Base-by-base conservation (phyloP, 1,139 yeast genomes). In the Zygosaccharomyces pseudobailii region DNA sequence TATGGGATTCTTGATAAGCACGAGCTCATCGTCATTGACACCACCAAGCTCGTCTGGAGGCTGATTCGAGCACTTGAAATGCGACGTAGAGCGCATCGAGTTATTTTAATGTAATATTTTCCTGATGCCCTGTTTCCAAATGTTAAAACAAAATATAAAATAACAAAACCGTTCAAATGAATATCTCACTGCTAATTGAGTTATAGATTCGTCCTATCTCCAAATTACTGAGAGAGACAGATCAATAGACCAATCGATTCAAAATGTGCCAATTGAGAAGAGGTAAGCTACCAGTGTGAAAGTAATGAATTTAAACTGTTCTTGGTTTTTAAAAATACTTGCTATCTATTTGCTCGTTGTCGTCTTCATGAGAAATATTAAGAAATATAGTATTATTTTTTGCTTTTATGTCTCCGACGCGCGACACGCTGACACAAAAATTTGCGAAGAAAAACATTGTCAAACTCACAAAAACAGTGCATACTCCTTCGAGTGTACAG, bases 341-440 rank as follows among this genome's bases (percentile, higher is more conserved):
- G 17, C 17, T 13, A 13, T 1, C 1, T 13, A 13, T 2, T 13
- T 13, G 17, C 17, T 13, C 17, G 17, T 13, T 13, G 17, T 13
- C 17, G 17, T 13, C 17, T 13, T 13, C 17, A 13, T 13, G 17
- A 13, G 17, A 27, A 27, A 7, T 27, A 27, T 9, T 4, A 27
- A 7, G 30, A 27, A 30, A 30, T 19, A 24, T 24, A 24, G 27
- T 24, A 6, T 36, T 36, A 13, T 23, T 24, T 24, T 13, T 6
- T 36, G 10, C 30, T 6, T 36, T 36, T 36, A 36, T 20, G 38
- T 25, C 20, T 36, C 40, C 25, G 31, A 24, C 40, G 32, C 22
- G 31, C 40, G 40, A 36, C 40, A 36, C 40, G 25, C 40, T 36
- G 40, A 36, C 40, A 36, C 40, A 36, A 36, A 36, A 9, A 13